Base-by-base conservation (phyloP, 768 basidiomycete species). In the Lanmaoa pseudosensibilis region DNA sequence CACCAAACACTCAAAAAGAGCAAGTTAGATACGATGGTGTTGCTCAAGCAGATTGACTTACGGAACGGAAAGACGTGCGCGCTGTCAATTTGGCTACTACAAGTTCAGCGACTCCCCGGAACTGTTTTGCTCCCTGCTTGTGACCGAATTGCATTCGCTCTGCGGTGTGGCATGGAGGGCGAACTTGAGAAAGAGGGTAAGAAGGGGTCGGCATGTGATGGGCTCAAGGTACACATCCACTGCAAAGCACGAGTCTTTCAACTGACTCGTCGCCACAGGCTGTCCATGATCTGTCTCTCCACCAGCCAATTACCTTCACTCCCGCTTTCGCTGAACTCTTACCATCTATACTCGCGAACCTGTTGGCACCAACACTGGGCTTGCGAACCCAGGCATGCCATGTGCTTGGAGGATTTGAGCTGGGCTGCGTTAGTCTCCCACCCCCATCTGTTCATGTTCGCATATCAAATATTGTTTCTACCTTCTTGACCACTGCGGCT, bases 51-150 rank as follows among this genome's bases (percentile, higher is more conserved):
- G n/a, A n/a, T n/a, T n/a, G n/a, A n/a, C n/a, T n/a, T n/a, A n/a
- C n/a, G n/a, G n/a, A n/a, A n/a, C n/a, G n/a, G 92, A n/a, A 94
- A 94, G 69, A 93, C 92, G 1, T 91, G 82, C 55, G 89, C 88
- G 2, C 72, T 93, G 25, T 80, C 86, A 2, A 88, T 92, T 23
- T 87, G 84, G 83, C 74, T 91, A 6, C 63, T 94, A 23, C 89
- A 91, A 64, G 74, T 74, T 2, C 88, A 90, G 60, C 83, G 87
- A 8, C 78, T 93, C 10, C 86, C 91, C 21, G 71, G 75, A 19
- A 72, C 75, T 0, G 79, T 92, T 19, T 76, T 93, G 15, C 63
- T 73, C 11, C 86, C 86, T 8, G 83, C 87, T 7, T 80, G 78
- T 8, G 82, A 85, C 61, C 79, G 86, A 25, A 90, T 94, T 34